Evolutionary conservation across 306 rosid genomes (phyloP).

Genomic region (Malus sieversii): DNA sequence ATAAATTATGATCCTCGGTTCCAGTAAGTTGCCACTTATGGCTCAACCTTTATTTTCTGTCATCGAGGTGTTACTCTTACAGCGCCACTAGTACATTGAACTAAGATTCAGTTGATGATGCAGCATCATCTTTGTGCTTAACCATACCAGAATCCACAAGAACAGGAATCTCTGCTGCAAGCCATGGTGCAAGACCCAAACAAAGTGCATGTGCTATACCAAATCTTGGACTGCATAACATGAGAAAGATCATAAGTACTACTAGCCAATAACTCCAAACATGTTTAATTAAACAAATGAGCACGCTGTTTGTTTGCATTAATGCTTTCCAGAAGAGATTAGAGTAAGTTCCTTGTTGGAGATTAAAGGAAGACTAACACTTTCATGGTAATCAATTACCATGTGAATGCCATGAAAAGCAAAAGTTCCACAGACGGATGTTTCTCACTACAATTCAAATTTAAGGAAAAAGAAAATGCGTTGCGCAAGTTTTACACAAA

Average conservation of each 20-base stretch:
- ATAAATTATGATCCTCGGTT: slow-evolving; percentile 18
- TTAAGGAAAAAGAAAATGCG: background rate
- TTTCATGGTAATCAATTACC: background rate
- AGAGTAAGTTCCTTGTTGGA: background rate
- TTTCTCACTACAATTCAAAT: background rate
- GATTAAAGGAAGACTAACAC: background rate
- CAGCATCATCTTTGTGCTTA: slow-evolving; percentile 89
- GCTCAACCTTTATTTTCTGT: slow-evolving; percentile 36
- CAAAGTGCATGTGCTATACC: slow-evolving; percentile 98
- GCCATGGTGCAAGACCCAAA: slow-evolving; percentile 99
- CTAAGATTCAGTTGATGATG: slow-evolving; percentile 75
- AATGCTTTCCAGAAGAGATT: background rate
- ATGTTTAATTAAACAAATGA: background rate
- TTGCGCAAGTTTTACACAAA: background rate
- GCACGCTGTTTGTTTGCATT: background rate
- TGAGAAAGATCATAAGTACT: slow-evolving; percentile 9
- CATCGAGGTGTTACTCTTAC: slow-evolving; percentile 26
- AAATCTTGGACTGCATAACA: slow-evolving; percentile 82
- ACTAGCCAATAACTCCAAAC: slow-evolving; percentile 14
- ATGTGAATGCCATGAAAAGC: background rate
- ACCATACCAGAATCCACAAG: slow-evolving; percentile 99
- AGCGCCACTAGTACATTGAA: slow-evolving; percentile 12
- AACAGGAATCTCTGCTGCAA: slow-evolving; percentile 92
- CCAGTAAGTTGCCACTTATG: slow-evolving; percentile 27
- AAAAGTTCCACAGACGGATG: background rate